Evolutionary conservation across 169 alveolate species (phyloP), one percentile per base, ranked within the genome.

Genomic region (Fabrea salina): DNA sequence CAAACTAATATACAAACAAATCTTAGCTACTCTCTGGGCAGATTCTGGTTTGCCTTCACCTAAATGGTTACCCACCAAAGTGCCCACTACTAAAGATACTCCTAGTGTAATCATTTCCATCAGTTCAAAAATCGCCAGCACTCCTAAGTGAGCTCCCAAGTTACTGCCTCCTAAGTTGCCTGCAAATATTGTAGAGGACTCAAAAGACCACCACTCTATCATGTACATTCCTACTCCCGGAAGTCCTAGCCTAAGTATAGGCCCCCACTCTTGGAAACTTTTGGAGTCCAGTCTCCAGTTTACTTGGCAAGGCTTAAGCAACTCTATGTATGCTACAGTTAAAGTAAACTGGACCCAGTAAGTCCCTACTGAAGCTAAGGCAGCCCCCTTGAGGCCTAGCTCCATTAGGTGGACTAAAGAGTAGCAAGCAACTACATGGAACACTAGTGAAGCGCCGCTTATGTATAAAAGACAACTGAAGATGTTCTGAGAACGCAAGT

Each of bases 71-170:
- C 67, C 67, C 7, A 54, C 67, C 33, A 54, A 54, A 11, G 67
- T 54, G 25, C 35, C 7, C 11, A 33, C 33, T 16, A 25, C 67
- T 11, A 7, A 54, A 19, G 67, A 11, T 7, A 54, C 67, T 25
- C 67, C 67, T 16, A 54, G 67, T 13, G 67, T 54, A 11, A 54
- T 54, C 13, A 16, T 19, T 54, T 54, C 67, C 67, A 54, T 54
- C 33, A 54, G 30, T 54, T 54, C 67, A 54, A 16, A 54, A 11
- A 33, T 54, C 11, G 8, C 25, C 25, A 54, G 11, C 7, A 54
- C 35, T 11, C 11, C 25, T 16, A 54, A 7, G 25, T 54, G 67
- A 11, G 67, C 67, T 16, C 35, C 67, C 30, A 54, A 33, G 7
- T 54, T 7, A 25, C 25, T 33, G 67, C 67, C 67, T 25, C 67